Conservation (phyloP, 192 early-diverging fungal species). For the Diversispora epigaea region DNA sequence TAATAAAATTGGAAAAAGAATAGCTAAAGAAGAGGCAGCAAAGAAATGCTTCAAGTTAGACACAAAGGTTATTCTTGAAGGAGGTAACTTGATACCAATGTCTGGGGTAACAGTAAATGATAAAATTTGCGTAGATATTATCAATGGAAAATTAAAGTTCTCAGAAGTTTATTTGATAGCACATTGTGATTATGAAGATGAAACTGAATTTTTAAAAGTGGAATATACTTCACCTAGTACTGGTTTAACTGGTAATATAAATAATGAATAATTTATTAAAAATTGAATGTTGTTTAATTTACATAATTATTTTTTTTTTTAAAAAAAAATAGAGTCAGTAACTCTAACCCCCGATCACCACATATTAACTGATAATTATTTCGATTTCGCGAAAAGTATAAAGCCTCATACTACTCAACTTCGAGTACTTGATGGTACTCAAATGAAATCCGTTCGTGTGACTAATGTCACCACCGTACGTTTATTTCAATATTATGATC, state of each 20-base stretch:
- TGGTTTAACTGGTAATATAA: neutral
- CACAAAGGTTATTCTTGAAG: neutral
- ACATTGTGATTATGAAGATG: neutral
- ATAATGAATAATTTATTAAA: neutral
- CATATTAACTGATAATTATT: neutral
- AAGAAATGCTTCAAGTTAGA: neutral
- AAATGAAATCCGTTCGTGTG: neutral
- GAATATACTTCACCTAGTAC: neutral
- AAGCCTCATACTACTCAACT: neutral
- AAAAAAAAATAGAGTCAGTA: neutral
- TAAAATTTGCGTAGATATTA: neutral
- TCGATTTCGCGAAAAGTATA: slow-evolving; percentile 6
- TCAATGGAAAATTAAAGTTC: neutral
- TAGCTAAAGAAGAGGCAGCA: neutral
- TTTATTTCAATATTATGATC: too few relatives aligned
- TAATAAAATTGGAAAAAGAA: neutral
- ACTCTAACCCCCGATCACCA: neutral
- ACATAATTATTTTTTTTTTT: neutral
- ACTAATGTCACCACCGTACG: neutral
- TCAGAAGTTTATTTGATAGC: slow-evolving; percentile 13
- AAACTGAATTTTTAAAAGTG: neutral
- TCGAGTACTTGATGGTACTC: neutral
- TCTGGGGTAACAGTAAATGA: neutral
- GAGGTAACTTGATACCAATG: neutral
- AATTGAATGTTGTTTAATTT: neutral